Evolutionary conservation across 192 early-diverging fungal species (phyloP).

Genomic region (Coemansia sp.): DNA sequence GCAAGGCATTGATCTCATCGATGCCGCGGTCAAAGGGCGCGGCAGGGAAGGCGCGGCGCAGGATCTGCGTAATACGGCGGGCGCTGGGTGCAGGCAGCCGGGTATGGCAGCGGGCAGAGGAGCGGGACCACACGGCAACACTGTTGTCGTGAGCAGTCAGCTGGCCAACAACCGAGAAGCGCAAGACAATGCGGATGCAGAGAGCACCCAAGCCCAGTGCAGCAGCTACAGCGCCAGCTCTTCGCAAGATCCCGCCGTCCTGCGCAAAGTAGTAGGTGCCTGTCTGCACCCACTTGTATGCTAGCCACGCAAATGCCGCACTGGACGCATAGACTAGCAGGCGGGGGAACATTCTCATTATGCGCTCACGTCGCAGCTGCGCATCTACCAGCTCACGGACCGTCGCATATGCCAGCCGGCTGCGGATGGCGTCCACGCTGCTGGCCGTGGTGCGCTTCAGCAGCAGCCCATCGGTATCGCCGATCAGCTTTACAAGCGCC

Average conservation of each 20-base stretch:
- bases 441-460: not conserved
- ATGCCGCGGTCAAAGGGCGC: constrained; percentile 32
- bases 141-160: constrained; percentile 8
- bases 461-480: constrained; percentile 2
- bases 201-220: not conserved
- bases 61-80: constrained; percentile 14
- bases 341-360: constrained; percentile 4
- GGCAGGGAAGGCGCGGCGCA: constrained; percentile 44
- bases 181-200: constrained; percentile 14
- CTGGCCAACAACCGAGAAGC: constrained; percentile 31
- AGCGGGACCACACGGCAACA: not conserved
- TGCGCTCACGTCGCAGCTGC: constrained; percentile 18
- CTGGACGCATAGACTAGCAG: not conserved
- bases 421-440: not conserved
- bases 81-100: constrained; percentile 15
- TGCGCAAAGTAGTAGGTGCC: constrained; percentile 9
- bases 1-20: constrained; percentile 29
- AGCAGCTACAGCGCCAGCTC: not conserved
- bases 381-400: constrained; percentile 16
- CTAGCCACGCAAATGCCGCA: constrained; percentile 4
- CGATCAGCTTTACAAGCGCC: constrained; percentile 22
- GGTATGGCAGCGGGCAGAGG: not conserved
- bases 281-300: constrained; percentile 14
- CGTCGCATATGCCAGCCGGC: constrained; percentile 3
- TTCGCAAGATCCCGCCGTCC: not conserved